Evolutionary conservation across 768 basidiomycete species (phyloP).

Genomic region (Boletus reticulatus): DNA sequence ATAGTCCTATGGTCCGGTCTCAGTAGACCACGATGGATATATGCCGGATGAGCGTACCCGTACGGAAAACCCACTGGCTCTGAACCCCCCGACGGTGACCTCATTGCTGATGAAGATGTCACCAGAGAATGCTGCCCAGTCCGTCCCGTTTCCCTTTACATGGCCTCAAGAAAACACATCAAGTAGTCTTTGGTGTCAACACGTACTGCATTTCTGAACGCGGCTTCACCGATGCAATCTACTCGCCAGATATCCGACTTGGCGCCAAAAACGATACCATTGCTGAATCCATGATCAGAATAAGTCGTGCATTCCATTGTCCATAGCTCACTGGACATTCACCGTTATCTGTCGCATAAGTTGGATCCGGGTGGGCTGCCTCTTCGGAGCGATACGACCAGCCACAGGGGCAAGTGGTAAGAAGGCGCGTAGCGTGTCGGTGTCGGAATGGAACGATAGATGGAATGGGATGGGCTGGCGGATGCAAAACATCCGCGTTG

Average conservation of each 20-base stretch:
- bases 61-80: slow-evolving; percentile 59
- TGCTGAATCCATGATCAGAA: slow-evolving; percentile 34
- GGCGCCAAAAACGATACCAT: slow-evolving; percentile 44
- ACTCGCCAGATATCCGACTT: slow-evolving; percentile 72
- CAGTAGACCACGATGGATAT: neutral
- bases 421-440: slow-evolving; percentile 56
- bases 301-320: neutral
- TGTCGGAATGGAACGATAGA: slow-evolving; percentile 55
- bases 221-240: slow-evolving; percentile 62
- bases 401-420: slow-evolving; percentile 54
- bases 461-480: slow-evolving; percentile 65
- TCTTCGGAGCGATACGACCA: slow-evolving; percentile 26
- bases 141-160: slow-evolving; percentile 58
- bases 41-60: slow-evolving; percentile 41
- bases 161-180: slow-evolving; percentile 2
- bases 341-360: slow-evolving; percentile 67
- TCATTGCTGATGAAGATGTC: slow-evolving; percentile 51
- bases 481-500: slow-evolving; percentile 58
- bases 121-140: slow-evolving; percentile 60
- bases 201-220: slow-evolving; percentile 55
- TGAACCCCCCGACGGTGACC: slow-evolving; percentile 61
- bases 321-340: slow-evolving; percentile 48
- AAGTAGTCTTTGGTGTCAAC: neutral
- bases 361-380: slow-evolving; percentile 50
- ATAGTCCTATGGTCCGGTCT: slow-evolving; percentile 50